Percentiles rank a stretch among this genome's conserved stretches.
Evolutionary conservation across 2,329 filamentous ascomycete species (phyloP).

Genomic region (Pseudocercospora cruenta): DNA sequence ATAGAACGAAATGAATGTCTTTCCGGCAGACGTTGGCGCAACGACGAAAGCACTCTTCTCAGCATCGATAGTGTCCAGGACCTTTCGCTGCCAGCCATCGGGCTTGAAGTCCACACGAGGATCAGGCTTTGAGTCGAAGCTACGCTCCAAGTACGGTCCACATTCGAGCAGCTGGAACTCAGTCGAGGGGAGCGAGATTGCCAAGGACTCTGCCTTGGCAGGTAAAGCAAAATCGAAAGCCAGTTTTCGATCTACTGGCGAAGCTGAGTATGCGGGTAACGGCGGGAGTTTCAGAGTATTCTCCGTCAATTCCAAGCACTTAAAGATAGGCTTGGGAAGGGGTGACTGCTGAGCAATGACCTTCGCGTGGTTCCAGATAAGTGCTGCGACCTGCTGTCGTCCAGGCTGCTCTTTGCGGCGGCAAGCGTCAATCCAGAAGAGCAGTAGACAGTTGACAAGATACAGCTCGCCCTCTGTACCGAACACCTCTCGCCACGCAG

Average conservation of each 20-base stretch:
- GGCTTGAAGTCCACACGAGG: slow-evolving; percentile 72
- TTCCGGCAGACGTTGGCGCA: slow-evolving; percentile 77
- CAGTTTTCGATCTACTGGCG: slow-evolving; percentile 37
- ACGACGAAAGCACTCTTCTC: slow-evolving; percentile 74
- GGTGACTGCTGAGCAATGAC: slow-evolving; percentile 44
- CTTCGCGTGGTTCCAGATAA: slow-evolving; percentile 51
- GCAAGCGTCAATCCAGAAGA: slow-evolving; percentile 53
- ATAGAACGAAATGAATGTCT: slow-evolving; percentile 84
- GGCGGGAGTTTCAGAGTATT: slow-evolving; percentile 46
- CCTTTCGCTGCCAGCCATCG: slow-evolving; percentile 75
- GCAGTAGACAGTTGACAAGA: slow-evolving; percentile 53
- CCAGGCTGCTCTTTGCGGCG: slow-evolving; percentile 38
- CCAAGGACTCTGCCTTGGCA: slow-evolving; percentile 33
- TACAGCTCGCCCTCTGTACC: slow-evolving; percentile 54
- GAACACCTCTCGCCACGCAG: slow-evolving; percentile 44
- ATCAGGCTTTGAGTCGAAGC: slow-evolving; percentile 70
- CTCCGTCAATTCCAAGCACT: slow-evolving; percentile 42
- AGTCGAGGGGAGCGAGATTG: slow-evolving; percentile 46
- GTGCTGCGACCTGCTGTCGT: slow-evolving; percentile 49
- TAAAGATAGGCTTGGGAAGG: slow-evolving; percentile 47
- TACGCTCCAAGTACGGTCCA: slow-evolving; percentile 75
- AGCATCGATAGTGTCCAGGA: slow-evolving; percentile 73
- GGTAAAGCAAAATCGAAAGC: slow-evolving; percentile 50
- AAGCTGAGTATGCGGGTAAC: slow-evolving; percentile 32
- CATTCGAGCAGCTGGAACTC: slow-evolving; percentile 71